Evolutionary conservation across 257 asterid genomes (phyloP).

Genomic region (Gynochthodes officinalis): DNA sequence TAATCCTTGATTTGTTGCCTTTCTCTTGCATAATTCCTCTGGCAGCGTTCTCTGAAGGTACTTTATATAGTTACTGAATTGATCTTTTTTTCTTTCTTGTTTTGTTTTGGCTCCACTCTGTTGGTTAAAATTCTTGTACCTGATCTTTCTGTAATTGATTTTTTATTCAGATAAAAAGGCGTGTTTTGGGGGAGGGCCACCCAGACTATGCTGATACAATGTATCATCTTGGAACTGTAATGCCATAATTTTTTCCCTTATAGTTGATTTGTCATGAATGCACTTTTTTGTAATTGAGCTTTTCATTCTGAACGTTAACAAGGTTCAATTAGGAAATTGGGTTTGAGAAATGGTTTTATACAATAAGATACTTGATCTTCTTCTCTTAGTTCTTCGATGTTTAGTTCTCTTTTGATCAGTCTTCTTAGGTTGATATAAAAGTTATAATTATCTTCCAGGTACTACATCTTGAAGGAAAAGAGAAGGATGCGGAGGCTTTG

Average conservation of each 20-base stretch:
- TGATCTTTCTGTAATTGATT: constrained; percentile 24
- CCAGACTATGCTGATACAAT: constrained; percentile 88
- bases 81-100: constrained; percentile 8
- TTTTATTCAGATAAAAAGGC: constrained; percentile 67
- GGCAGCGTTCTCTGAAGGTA: constrained; percentile 97
- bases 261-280: background rate
- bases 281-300: background rate
- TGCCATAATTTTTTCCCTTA: constrained; percentile 19
- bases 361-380: background rate
- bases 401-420: background rate
- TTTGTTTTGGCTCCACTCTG: constrained; percentile 12
- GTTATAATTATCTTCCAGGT: constrained; percentile 48
- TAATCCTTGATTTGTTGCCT: constrained; percentile 14
- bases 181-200: constrained; percentile 76
- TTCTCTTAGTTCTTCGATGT: background rate
- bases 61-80: constrained; percentile 25
- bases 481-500: constrained; percentile 71
- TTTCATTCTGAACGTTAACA: background rate
- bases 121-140: constrained; percentile 17
- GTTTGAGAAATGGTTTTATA: background rate
- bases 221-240: constrained; percentile 90
- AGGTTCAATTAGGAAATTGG: background rate
- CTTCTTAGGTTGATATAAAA: background rate
- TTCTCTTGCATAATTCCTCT: constrained; percentile 15
- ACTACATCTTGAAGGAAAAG: constrained; percentile 63